Evolutionary conservation across 768 basidiomycete species (phyloP), one percentile per base, ranked within the genome.

Genomic region (Lactarius akahatsu): DNA sequence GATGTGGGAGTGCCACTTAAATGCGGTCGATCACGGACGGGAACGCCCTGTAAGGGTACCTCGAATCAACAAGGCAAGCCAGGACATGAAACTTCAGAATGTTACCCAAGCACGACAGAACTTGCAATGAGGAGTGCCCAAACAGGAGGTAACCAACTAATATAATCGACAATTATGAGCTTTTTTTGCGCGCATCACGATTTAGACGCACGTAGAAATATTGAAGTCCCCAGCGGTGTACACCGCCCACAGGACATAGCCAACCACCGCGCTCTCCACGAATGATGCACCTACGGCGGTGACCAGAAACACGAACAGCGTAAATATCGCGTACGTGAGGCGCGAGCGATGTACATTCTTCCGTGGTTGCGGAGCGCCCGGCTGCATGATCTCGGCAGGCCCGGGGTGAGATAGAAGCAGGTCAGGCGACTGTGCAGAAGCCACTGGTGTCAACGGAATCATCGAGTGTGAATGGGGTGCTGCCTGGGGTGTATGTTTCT

Each of bases 1-100:
- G 57, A 57, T 57, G 43, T 23, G 50, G 59, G 23, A 41, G 23
- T 13, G 9, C 36, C n/a, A 28, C 32, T 61, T 54, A 69, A 57
- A 70, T 70, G 50, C 68, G 67, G 64, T 70, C 64, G 55, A 70
- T 70, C 40, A 70, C 70, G 6, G 64, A 63, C 1, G 70, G 68
- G 56, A 69, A 70, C 4, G 64, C 60, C 23, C 70, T 70, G 61
- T 36, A 57, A 59, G 13, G 45, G 38, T 40, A 13, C 30, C 18
- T 50, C 26, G 60, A 38, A 7, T 65, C 45, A 30, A 18, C 54
- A 57, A 50, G 54, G 20, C 32, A 32, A 41, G 30, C 1, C 18
- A 47, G 41, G 18, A 58, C 43, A 11, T 43, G 20, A 28, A 20
- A 52, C 43, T 23, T 43, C 23, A 5, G 16, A 55, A 9, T 50